Conservation (phyloP, 2,329 filamentous ascomycete species). For the Colletotrichum sp. region DNA sequence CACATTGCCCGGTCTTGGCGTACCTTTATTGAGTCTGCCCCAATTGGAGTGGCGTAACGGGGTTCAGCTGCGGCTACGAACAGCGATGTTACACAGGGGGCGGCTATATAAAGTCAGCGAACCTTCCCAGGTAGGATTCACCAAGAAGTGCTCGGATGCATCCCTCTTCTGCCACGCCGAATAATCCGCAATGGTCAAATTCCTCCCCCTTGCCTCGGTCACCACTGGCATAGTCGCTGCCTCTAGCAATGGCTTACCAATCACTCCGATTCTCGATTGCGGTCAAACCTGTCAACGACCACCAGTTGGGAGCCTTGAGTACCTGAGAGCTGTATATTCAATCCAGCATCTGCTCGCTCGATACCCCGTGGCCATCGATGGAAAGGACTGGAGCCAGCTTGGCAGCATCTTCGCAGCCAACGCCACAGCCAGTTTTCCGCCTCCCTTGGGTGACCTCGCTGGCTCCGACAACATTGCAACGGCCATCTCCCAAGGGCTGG, state of each 20-base stretch:
- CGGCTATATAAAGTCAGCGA: neutral
- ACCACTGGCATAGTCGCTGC: neutral
- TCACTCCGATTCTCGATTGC: neutral
- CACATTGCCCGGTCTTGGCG: neutral
- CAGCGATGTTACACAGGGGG: neutral
- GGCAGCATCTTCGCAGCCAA: neutral
- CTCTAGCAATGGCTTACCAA: neutral
- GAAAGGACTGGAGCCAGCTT: neutral
- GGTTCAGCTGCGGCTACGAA: neutral
- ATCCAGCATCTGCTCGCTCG: neutral
- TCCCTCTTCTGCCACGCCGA: accelerated
- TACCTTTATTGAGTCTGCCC: neutral
- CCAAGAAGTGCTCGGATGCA: neutral
- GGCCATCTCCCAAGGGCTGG: neutral
- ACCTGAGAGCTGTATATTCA: neutral
- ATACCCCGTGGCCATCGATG: neutral
- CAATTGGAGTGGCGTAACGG: neutral
- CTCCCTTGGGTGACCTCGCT: neutral
- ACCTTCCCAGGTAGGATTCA: neutral
- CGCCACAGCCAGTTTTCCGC: neutral
- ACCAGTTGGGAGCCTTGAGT: neutral
- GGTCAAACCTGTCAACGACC: neutral
- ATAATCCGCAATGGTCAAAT: neutral
- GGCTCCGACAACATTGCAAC: neutral
- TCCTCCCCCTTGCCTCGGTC: neutral